Evolutionary conservation across 2,329 filamentous ascomycete genomes (phyloP).

Genomic region (Aciculosporium take): DNA sequence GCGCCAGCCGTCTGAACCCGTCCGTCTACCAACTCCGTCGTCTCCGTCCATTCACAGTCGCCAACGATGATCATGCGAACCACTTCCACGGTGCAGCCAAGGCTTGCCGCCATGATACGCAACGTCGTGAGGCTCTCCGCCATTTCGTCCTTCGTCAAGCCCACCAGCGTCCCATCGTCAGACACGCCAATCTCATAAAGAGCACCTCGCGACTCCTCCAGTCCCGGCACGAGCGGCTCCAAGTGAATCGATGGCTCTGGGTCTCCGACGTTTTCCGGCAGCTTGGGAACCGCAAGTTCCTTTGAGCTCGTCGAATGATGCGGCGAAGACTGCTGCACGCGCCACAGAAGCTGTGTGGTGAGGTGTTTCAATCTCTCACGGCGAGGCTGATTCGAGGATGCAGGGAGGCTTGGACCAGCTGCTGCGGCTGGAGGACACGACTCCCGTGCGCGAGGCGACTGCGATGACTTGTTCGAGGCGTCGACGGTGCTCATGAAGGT

Average conservation of each 20-base stretch:
- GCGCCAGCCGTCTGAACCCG: constrained; percentile 12
- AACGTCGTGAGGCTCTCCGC: constrained; percentile 79
- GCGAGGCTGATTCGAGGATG: constrained; percentile 50
- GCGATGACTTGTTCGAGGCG: constrained; percentile 1
- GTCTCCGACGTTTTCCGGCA: constrained; percentile 49
- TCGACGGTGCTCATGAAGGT: constrained; percentile 49
- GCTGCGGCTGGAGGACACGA: constrained; percentile 7
- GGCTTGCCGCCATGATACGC: constrained; percentile 77
- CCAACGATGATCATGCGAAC: constrained; percentile 74
- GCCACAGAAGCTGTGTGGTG: constrained; percentile 90
- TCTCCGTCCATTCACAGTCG: constrained; percentile 60
- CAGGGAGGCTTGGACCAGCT: constrained; percentile 17
- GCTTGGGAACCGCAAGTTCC: constrained; percentile 57
- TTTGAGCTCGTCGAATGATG: constrained; percentile 71
- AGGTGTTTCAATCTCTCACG: constrained; percentile 79
- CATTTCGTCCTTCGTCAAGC: constrained; percentile 79
- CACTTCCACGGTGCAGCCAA: constrained; percentile 76
- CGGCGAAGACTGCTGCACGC: constrained; percentile 84
- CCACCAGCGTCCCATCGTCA: constrained; percentile 83
- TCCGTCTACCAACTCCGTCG: constrained; percentile 17
- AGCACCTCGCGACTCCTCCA: constrained; percentile 87
- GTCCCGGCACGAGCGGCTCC: constrained; percentile 53
- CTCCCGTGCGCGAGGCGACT: constrained; percentile 3
- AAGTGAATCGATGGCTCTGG: constrained; percentile 32
- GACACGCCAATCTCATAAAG: constrained; percentile 94